These are phyloP conservation scores for Chaetomiaceae sp. DNA, from an alignment of 2,329 filamentous ascomycete species.

Conservation along the genomic window DNA sequence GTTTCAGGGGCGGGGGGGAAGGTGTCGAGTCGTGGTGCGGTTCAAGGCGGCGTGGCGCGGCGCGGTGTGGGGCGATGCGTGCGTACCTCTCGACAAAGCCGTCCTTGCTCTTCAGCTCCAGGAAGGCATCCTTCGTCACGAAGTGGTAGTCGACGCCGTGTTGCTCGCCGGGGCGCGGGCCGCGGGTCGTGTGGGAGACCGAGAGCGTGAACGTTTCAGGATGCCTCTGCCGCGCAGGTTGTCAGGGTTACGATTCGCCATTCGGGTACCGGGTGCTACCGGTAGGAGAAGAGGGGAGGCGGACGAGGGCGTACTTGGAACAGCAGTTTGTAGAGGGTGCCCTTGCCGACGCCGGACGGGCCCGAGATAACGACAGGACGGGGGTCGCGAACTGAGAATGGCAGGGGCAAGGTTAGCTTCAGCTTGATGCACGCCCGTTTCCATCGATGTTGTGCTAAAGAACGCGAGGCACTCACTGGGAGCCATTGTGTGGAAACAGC, in stretches of 20 bases:
- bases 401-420: no score
- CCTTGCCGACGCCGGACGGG: constrained; percentile 76
- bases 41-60: neutral
- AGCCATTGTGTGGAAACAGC: constrained; percentile 17
- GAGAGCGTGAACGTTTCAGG: constrained; percentile 50
- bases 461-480: constrained; percentile 11
- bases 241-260: no score
- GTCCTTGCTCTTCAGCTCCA: constrained; percentile 58
- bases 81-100: constrained; percentile 67
- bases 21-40: no score
- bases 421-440: no score
- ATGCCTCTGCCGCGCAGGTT: constrained; percentile 31
- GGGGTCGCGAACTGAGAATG: constrained; percentile 39
- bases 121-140: constrained; percentile 61
- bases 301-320: constrained; percentile 39
- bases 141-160: constrained; percentile 81
- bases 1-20: no score
- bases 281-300: neutral
- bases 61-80: constrained; percentile 20
- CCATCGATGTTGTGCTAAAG: no score
- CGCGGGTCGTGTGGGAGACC: constrained; percentile 73
- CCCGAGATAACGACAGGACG: constrained; percentile 74
- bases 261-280: no score
- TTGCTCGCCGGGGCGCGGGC: constrained; percentile 68
- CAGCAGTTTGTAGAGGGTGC: constrained; percentile 69